Percentiles rank a stretch among this genome's conserved stretches.
phyloP scores from a whole-genome alignment of 345 rosid species.

The rapeseed (Brassica napus) region Da-Ae NC_063449.1:35747501-35748000 shows the following conservation, averaged over 20 bases:
- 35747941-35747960: conserved; percentile 42
- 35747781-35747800: conserved; percentile 84
- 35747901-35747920: conserved; percentile 45
- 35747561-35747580: conserved; percentile 52
- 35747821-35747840: conserved; percentile 75
- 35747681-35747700: conserved; percentile 65
- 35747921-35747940: conserved; percentile 61
- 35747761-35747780: conserved; percentile 65
- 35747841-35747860: conserved; percentile 95
- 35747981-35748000: conserved; percentile 67
- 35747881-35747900: conserved; percentile 45
- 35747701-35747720: conserved; percentile 56
- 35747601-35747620: conserved; percentile 61
- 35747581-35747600: conserved; percentile 57
- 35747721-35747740: conserved; percentile 54
- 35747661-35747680: conserved; percentile 85
- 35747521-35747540: conserved; percentile 79
- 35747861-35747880: conserved; percentile 59
- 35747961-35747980: conserved; percentile 69
- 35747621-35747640: conserved; percentile 89
- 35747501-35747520: conserved; percentile 62
- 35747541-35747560: conserved; percentile 65
- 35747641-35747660: conserved; percentile 77
- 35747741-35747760: conserved; percentile 47
- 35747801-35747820: conserved; percentile 55